Evolutionary conservation across 2,329 filamentous ascomycete species (phyloP), one percentile per base, ranked within the genome.

Genomic region (Phialophora macrospora): DNA sequence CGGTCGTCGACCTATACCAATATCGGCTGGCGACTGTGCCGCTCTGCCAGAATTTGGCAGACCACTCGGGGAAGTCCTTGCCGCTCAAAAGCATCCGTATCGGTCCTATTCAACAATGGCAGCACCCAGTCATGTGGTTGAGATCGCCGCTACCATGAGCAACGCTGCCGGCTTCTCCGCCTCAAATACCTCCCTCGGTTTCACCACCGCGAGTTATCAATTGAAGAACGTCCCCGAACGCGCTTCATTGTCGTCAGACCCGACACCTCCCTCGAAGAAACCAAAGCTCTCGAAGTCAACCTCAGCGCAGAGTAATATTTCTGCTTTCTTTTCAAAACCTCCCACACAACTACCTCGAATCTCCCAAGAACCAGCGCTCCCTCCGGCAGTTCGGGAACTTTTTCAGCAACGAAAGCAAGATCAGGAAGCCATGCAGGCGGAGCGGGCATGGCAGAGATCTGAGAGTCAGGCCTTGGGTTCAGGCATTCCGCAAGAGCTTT

Each of bases 131-230:
- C n/a, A 9, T 24, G 38, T 26, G n/a, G 32, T 24, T 7, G 80
- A 79, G 7, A 85, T 87, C 64, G 72, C 78, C 4, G 89, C 87
- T 4, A 90, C 87, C 0, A 90, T 90, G 86, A 84, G 86, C 54
- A 79, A 82, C 61, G 77, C 83, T 0, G 70, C 70, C 1, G 74
- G 72, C 30, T 78, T 77, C 32, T 75, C 74, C 3, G 71, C 73
- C 26, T 72, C 77, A 4, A 79, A 61, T 30, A 62, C 81, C 30
- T 76, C 75, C 6, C 64, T 77, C 30, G 87, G 85, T 0, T 91
- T 91, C 69, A 86, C 85, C n/a, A 85, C 85, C 9, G 86, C 87
- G 2, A 82, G 83, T 9, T 79, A 83, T 22, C 86, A 88, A 70
- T 83, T 79, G 30, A 76, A 77, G 59, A 75, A 71, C 6, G 22